Base-by-base conservation (phyloP, 73 alveolate species). In the Symbiodinium pilosum region DNA sequence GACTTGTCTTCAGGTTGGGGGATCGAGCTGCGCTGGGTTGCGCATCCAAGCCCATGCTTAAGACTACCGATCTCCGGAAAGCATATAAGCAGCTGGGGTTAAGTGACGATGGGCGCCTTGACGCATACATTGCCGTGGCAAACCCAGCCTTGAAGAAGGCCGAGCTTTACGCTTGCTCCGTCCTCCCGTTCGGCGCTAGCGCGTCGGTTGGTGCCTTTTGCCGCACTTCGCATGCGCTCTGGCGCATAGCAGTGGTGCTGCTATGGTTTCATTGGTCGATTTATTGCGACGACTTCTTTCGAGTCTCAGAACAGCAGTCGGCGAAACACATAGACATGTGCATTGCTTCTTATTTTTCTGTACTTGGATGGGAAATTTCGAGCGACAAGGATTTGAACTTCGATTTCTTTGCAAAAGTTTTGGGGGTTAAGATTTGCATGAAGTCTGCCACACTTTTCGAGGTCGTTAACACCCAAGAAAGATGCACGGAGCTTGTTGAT, bases 31-130 rank as follows among this genome's bases (percentile, higher is more conserved):
- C 41, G 18, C 43, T 32, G 12, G 43, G 43, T 6, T 8, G 2
- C 5, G 2, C 43, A 6, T 2, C 39, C n/a, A 30, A 32, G n/a
- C 20, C 47, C 11, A 18, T 20, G 92, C 69, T 30, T 1, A 39
- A 83, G 41, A 3, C 92, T 2, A 39, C 14, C 4, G 92, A 83
- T 43, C 24, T 83, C 1, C 64, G 47, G 12, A 83, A 83, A 24
- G 92, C 92, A 28, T 83, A 83, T n/a, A 83, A 83, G 69, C 92
- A 83, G 69, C 34, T 83, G 64, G 43, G 73, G 36, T 18, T 83
- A 2, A 42, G 73, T 26, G 14, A 2, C 5, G 71, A 83, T 2
- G 92, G 36, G 4, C 26, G 20, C 34, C 40, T 18, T 6, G 92
- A 83, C n/a, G 38, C 42, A 2, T 43, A 41, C 92, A 3, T 83